These are phyloP conservation scores for Sporothrix sp. DNA, from an alignment of 2,329 filamentous ascomycete species.

Conservation along the genomic window DNA sequence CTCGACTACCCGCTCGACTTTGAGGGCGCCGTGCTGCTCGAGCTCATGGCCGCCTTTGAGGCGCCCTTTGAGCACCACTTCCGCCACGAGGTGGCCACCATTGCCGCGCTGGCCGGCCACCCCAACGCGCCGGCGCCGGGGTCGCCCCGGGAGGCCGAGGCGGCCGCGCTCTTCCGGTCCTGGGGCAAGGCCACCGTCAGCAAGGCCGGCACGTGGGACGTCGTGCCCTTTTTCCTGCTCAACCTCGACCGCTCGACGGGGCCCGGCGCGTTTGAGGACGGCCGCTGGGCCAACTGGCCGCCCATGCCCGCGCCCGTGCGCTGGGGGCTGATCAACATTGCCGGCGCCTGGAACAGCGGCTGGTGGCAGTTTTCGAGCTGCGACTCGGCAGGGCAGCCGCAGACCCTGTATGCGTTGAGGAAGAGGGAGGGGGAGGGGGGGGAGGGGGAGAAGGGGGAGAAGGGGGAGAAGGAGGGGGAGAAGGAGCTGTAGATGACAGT, in stretches of 20 bases:
- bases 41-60: conserved; percentile 42
- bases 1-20: conserved; percentile 34
- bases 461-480: background rate
- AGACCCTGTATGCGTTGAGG: conserved; percentile 42
- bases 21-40: conserved; percentile 34
- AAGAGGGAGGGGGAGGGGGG: too few relatives aligned
- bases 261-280: conserved; percentile 37
- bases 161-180: conserved; percentile 43
- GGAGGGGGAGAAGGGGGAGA: background rate
- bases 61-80: conserved; percentile 44
- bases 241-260: conserved; percentile 47
- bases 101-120: conserved; percentile 40
- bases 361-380: conserved; percentile 60
- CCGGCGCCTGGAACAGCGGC: conserved; percentile 43
- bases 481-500: conserved; percentile 10
- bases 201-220: conserved; percentile 49
- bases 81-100: conserved; percentile 44
- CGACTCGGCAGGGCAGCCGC: conserved; percentile 41
- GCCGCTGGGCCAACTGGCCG: conserved; percentile 53
- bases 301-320: conserved; percentile 51
- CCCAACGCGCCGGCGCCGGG: conserved; percentile 40
- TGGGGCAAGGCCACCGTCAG: conserved; percentile 56
- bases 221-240: conserved; percentile 54
- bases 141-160: conserved; percentile 35
- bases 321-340: conserved; percentile 51